Evolutionary conservation across 495 filamentous ascomycete genomes (phyloP).

Genomic region (Aspergillus cavernicola): DNA sequence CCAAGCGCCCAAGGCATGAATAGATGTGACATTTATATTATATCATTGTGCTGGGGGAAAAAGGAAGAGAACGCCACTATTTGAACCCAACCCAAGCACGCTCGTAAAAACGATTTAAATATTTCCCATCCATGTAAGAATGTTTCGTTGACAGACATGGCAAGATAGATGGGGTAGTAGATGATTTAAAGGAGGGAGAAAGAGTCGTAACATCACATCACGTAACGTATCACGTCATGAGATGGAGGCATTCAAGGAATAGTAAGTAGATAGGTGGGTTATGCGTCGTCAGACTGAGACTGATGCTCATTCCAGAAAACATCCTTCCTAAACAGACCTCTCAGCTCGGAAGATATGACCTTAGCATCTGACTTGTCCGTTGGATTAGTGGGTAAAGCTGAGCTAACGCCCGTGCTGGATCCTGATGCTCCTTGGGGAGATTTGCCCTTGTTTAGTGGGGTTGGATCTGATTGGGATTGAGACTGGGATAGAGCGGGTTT

Average conservation of each 20-base stretch:
- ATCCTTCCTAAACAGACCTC: constrained; percentile 68
- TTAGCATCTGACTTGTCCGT: constrained; percentile 28
- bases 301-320: constrained; percentile 42
- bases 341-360: constrained; percentile 77
- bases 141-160: too few relatives aligned
- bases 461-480: constrained; percentile 4
- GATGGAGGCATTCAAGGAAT: not conserved
- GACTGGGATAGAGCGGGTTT: constrained; percentile 23
- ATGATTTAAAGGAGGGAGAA: not conserved
- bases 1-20: too few relatives aligned
- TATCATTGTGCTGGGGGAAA: too few relatives aligned
- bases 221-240: not conserved
- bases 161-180: not conserved
- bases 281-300: not conserved
- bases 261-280: not conserved
- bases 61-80: too few relatives aligned
- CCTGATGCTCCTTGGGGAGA: constrained; percentile 20
- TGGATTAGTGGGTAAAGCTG: constrained; percentile 19
- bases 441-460: constrained; percentile 36
- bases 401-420: constrained; percentile 26
- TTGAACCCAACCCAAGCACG: too few relatives aligned
- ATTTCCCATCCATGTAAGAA: too few relatives aligned
- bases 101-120: too few relatives aligned
- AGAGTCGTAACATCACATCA: not conserved
- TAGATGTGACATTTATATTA: too few relatives aligned